These are phyloP conservation scores for Lasiodiplodia gonubiensis DNA, from an alignment of 2,329 filamentous ascomycete genomes.

Conservation along the genomic window DNA sequence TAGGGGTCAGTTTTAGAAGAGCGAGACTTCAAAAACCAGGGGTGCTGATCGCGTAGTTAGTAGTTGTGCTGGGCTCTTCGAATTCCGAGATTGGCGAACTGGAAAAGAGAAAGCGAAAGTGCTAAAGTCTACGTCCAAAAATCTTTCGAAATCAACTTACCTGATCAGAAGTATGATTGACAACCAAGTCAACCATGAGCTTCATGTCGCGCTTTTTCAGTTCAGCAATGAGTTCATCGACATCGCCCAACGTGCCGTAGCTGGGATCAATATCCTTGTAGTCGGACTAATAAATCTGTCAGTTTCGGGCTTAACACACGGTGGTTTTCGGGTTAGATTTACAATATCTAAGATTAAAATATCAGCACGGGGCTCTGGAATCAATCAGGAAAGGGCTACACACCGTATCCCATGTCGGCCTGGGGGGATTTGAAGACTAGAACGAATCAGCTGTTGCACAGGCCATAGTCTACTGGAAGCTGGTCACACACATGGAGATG, in stretches of 20 bases:
- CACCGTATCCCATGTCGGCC: slow-evolving; percentile 74
- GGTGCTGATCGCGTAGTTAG: slow-evolving; percentile 55
- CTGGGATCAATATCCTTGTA: slow-evolving; percentile 69
- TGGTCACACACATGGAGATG: slow-evolving; percentile 58
- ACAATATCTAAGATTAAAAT: slow-evolving; percentile 3
- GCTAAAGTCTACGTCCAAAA: not conserved
- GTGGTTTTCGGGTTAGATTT: not conserved
- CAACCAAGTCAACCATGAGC: slow-evolving; percentile 75
- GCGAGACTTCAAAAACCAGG: slow-evolving; percentile 72
- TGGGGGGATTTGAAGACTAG: slow-evolving; percentile 65
- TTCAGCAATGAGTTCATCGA: slow-evolving; percentile 65
- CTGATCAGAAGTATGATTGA: slow-evolving; percentile 75
- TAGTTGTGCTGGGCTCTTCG: not conserved
- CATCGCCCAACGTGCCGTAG: slow-evolving; percentile 71
- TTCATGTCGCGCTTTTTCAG: slow-evolving; percentile 69
- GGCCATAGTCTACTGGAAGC: not conserved
- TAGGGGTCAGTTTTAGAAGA: slow-evolving; percentile 67
- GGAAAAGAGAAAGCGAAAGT: not conserved
- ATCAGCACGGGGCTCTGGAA: not conserved
- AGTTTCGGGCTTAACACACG: not conserved
- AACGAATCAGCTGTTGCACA: not conserved
- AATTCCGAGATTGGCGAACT: not conserved
- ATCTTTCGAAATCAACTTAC: not conserved
- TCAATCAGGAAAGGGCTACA: slow-evolving; percentile 38
- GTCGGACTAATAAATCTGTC: slow-evolving; percentile 50